Evolutionary conservation across 2,329 filamentous ascomycete genomes (phyloP), one percentile per base, ranked within the genome.

Genomic region (Colletotrichum australisinense): DNA sequence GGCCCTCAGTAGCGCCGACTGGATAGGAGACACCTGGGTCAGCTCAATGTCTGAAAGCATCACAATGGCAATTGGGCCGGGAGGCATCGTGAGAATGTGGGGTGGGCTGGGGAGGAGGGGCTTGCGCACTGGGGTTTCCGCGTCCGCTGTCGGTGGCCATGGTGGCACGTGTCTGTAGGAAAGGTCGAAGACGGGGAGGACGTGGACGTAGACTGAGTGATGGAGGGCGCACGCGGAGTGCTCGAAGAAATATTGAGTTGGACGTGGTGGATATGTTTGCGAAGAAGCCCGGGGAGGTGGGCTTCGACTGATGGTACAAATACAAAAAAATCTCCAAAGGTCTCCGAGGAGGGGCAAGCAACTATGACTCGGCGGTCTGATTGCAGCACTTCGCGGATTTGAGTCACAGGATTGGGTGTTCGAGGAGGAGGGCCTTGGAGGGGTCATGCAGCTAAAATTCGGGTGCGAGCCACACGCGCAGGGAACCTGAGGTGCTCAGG

Each of bases 141-240:
- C 84, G 84, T 69, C 84, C 87, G 78, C 86, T 86, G 81, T 91
- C 90, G 75, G 87, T 88, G 78, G 90, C 89, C 90, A 91, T 91
- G 79, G 82, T 87, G 79, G 84, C 83, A 81, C 83, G 84, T 80
- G 82, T 81, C 77, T 80, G 78, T 68, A 76, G 77, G 59, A 79
- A 82, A 79, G 77, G 79, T 80, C 67, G 71, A 46, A 71, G 71
- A 63, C 69, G 59, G 32, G 30, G 53, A 67, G 63, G 56, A 49
- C 63, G 82, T 83, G 83, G 82, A 84, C 83, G 84, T 80, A 84
- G 68, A 74, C 68, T 67, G 57, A 72, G 84, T 75, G 84, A 86
- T 83, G 86, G 81, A 81, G 87, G 86, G 83, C 88, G 88, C 89
- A 89, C 88, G 80, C 87, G 85, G 80, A 91, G 86, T 83, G 88